Evolutionary conservation across 208 protist genomes (phyloP).

Genomic region (Porcisia hertigi): DNA sequence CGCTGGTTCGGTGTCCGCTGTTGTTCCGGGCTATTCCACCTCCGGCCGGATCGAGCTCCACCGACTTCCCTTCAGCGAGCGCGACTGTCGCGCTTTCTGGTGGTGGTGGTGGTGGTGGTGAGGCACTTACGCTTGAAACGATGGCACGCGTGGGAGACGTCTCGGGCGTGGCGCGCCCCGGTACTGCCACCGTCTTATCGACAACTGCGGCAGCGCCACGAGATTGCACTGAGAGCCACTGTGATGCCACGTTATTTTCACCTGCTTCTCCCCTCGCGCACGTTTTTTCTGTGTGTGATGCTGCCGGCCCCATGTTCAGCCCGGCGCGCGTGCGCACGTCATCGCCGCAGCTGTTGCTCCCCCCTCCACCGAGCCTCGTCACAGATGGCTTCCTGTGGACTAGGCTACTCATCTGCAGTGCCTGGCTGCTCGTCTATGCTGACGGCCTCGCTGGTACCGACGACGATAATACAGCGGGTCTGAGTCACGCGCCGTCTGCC

Average conservation of each 20-base stretch:
- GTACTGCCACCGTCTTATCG: background rate
- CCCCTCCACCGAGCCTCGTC: conserved; percentile 45
- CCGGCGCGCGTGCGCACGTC: conserved; percentile 23
- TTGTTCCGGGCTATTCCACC: conserved; percentile 18
- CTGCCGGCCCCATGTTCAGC: background rate
- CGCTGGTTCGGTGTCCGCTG: conserved; percentile 25
- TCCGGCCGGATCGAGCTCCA: background rate
- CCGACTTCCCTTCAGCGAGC: background rate
- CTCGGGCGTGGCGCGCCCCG: conserved; percentile 9
- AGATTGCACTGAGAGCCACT: background rate
- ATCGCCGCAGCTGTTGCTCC: conserved; percentile 35
- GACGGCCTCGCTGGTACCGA: conserved; percentile 24
- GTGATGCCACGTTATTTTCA: background rate
- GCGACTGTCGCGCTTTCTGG: background rate
- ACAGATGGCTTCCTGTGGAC: conserved; percentile 58
- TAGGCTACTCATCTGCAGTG: conserved; percentile 59
- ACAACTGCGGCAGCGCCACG: background rate
- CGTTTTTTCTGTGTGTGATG: background rate
- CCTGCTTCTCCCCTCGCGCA: background rate
- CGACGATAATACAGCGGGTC: background rate
- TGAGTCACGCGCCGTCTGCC: background rate
- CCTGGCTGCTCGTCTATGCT: conserved; percentile 58
- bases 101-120: conserved; percentile 2
- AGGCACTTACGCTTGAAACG: conserved; percentile 16
- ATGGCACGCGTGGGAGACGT: conserved; percentile 11